Evolutionary conservation across 1,139 yeast species (phyloP).

Genomic region (Schizosaccharomyces versatilis): DNA sequence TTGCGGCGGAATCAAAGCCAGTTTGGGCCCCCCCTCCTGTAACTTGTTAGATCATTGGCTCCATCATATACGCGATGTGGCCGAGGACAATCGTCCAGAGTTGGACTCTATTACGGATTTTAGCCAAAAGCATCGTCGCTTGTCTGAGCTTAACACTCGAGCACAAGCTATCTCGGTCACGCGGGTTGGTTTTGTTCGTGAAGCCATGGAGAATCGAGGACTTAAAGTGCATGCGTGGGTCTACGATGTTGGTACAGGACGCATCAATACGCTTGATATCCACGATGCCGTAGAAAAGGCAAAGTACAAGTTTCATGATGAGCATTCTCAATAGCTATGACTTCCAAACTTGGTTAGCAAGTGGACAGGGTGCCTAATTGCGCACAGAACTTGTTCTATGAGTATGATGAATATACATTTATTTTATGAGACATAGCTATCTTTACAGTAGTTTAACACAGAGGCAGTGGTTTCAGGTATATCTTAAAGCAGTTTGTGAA

Average conservation of each 20-base stretch:
- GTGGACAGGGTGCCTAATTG: no score
- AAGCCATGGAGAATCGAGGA: slow-evolving; percentile 48
- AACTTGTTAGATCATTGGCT: slow-evolving; percentile 52
- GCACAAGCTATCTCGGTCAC: slow-evolving; percentile 34
- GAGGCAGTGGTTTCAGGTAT: no score
- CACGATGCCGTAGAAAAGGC: slow-evolving; percentile 18
- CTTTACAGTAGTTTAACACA: no score
- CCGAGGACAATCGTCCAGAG: slow-evolving; percentile 31
- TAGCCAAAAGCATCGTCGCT: slow-evolving; percentile 34
- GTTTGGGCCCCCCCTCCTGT: slow-evolving; percentile 22
- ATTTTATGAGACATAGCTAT: no score
- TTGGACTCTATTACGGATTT: slow-evolving; percentile 21
- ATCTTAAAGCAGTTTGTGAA: no score
- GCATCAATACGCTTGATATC: slow-evolving; percentile 27
- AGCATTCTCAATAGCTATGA: not conserved
- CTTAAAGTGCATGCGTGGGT: slow-evolving; percentile 74
- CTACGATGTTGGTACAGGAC: slow-evolving; percentile 68
- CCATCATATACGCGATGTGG: slow-evolving; percentile 46
- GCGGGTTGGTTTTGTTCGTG: slow-evolving; percentile 53
- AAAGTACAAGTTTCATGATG: not conserved
- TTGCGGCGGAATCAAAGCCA: slow-evolving; percentile 91
- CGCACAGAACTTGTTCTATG: no score
- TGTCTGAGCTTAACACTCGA: slow-evolving; percentile 63
- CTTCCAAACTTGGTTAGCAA: no score
- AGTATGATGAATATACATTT: no score